phyloP scores from a whole-genome alignment of 495 filamentous ascomycete genomes.

The Durotheca rogersii region DNA sequence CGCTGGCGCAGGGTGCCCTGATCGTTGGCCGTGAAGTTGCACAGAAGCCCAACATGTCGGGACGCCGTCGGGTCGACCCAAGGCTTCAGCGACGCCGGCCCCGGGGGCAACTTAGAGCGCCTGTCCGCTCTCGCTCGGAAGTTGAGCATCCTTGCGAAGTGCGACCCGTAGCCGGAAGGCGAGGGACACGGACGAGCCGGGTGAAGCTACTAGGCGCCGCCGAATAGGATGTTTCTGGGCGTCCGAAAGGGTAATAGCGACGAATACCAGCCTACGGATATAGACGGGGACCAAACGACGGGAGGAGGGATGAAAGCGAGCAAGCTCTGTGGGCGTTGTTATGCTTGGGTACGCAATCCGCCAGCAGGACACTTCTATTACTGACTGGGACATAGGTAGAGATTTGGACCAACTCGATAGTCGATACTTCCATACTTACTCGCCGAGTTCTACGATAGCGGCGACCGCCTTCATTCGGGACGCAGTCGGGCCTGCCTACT shows the following conservation, averaged over 20 bases:
- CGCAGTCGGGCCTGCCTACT: too few relatives aligned
- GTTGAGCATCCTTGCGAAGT: conserved; percentile 7
- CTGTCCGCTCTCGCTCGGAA: conserved; percentile 8
- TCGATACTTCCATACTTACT: neutral
- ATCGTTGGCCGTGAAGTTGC: neutral
- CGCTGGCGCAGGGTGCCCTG: conserved; percentile 10
- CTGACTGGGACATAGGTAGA: neutral
- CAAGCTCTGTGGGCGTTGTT: neutral
- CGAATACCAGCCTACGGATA: conserved; percentile 11
- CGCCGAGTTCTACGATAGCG: too few relatives aligned
- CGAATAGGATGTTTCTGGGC: neutral
- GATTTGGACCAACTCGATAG: neutral
- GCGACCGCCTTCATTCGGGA: too few relatives aligned
- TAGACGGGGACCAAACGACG: neutral
- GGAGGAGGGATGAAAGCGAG: conserved; percentile 1
- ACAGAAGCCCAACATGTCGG: neutral
- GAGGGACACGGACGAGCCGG: too few relatives aligned
- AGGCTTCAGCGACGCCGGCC: neutral
- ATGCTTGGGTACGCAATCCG: too few relatives aligned
- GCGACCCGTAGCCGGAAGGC: neutral
- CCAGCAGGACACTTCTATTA: too few relatives aligned
- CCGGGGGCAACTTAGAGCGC: neutral
- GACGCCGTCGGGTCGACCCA: neutral
- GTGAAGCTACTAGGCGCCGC: conserved; percentile 6
- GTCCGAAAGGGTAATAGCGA: conserved; percentile 9